phyloP scores from a whole-genome alignment of 345 rosid genomes.

The Hibiscus trionum region DNA sequence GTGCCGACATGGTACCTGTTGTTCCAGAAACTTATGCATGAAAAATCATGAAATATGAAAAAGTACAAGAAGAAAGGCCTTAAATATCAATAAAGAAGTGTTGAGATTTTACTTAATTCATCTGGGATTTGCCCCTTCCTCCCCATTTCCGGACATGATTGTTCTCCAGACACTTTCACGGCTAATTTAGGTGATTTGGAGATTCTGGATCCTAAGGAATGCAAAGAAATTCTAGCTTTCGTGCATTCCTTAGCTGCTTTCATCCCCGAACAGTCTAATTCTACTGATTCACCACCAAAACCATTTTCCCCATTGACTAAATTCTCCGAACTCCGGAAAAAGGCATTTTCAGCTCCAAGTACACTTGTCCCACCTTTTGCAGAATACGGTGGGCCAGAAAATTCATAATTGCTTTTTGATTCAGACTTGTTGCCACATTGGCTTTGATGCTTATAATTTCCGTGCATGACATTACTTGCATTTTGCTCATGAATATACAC shows the following conservation, averaged over 20 bases:
- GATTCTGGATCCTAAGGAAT: conserved; percentile 21
- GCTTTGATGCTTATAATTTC: conserved; percentile 21
- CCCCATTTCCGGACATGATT: conserved; percentile 31
- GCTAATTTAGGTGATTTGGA: conserved; percentile 30
- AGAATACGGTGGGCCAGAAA: conserved; percentile 19
- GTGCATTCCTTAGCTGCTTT: conserved; percentile 12
- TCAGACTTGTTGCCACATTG: conserved; percentile 21
- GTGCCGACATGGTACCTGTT: conserved; percentile 18
- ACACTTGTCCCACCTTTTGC: conserved; percentile 20
- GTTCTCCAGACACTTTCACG: conserved; percentile 25
- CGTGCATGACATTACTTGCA: conserved; percentile 21
- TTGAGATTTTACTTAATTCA: conserved; percentile 31
- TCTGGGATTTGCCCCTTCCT: conserved; percentile 30
- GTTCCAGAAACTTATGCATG: conserved; percentile 33
- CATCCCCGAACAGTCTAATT: conserved; percentile 9
- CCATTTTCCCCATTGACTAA: conserved; percentile 3
- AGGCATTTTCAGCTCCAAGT: conserved; percentile 12
- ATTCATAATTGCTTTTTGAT: conserved; percentile 29
- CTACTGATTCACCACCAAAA: conserved; percentile 15
- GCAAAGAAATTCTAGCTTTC: conserved; percentile 18
- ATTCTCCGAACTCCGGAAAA: conserved; percentile 10
- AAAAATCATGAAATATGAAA: conserved; percentile 15
- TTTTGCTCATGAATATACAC: conserved; percentile 25
- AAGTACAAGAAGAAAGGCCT: background rate
- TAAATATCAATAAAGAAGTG: conserved; percentile 5